Base-by-base conservation (phyloP, 2,329 filamentous ascomycete species). In the Cercospora zeae-maydis region DNA sequence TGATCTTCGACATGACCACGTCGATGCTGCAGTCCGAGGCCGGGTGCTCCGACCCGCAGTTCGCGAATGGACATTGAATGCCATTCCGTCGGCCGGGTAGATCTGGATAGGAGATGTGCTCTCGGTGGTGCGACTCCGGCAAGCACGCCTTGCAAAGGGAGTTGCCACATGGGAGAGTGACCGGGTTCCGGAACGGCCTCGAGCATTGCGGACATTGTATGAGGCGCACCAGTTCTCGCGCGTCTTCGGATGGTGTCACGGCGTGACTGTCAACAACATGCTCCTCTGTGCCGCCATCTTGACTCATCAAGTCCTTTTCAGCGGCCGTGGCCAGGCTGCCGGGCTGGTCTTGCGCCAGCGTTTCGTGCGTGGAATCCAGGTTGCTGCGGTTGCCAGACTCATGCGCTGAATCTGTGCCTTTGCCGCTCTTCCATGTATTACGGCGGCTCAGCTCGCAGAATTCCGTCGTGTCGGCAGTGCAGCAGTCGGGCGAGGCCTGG, bases 241-340 rank as follows among this genome's bases (percentile, higher is more conserved):
- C 83, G 73, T 88, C 81, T 13, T 64, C 64, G 67, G 81, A 78
- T 33, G 83, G 80, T 66, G 80, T 78, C 63, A 84, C 75, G 58
- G 74, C 75, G 49, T 67, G 69, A 58, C 71, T 69, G 62, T 74
- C 74, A 67, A 69, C 68, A 58, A 52, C 66, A 66, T 75, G 84
- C 49, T 86, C 91, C 47, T 91, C 82, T 14, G 93, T 69, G 36
- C 81, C 78, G 51, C 92, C 92, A 10, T 95, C 77, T 63, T 68
- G 64, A 64, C 63, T 98, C 84, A 99, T 97, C 72, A 99, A 88
- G 67, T 93, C 95, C 67, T 86, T 85, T 51, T 95, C 92, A 55
- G 93, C 97, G 64, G 93, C 88, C 16, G 59, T 57, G 58, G 59
- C 63, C 63, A 67, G 67, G 49, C 61, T 60, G 61, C 54, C 60